These are phyloP conservation scores for Rehmannia glutinosa DNA, from an alignment of 257 asterid species.

Conservation along the genomic window DNA sequence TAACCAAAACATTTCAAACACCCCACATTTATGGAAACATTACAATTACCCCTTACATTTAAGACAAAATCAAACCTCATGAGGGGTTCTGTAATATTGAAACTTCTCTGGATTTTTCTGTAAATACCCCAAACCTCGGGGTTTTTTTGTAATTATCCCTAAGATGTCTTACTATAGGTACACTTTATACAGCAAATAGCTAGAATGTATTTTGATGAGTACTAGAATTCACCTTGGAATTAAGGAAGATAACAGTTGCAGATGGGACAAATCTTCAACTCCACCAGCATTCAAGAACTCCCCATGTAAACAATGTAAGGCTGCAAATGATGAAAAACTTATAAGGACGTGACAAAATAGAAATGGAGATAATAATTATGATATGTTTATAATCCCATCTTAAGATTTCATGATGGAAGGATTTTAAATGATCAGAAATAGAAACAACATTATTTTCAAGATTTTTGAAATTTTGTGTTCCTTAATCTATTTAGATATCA, in stretches of 20 bases:
- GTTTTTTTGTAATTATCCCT: too few relatives aligned
- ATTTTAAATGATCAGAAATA: not conserved
- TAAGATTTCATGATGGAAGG: not conserved
- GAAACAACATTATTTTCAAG: not conserved
- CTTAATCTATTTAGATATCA: not conserved
- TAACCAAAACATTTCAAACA: too few relatives aligned
- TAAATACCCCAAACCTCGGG: too few relatives aligned
- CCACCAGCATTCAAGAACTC: constrained; percentile 34
- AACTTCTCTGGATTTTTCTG: too few relatives aligned
- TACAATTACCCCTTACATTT: too few relatives aligned
- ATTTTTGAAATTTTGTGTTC: not conserved
- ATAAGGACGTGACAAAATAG: not conserved
- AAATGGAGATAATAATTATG: not conserved
- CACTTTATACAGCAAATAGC: not conserved
- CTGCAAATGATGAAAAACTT: constrained; percentile 32
- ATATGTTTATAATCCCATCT: not conserved
- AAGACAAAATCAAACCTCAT: too few relatives aligned
- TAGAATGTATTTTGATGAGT: not conserved
- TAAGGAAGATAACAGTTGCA: constrained; percentile 47
- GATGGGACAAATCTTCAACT: constrained; percentile 29
- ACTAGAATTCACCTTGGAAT: constrained; percentile 43
- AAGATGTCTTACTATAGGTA: too few relatives aligned
- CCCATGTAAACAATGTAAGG: constrained; percentile 79
- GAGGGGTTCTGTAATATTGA: too few relatives aligned
- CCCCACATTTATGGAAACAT: too few relatives aligned